Evolutionary conservation across 1,139 yeast species (phyloP), one percentile per base, ranked within the genome.

Genomic region (Scheffersomyces parashehatae): DNA sequence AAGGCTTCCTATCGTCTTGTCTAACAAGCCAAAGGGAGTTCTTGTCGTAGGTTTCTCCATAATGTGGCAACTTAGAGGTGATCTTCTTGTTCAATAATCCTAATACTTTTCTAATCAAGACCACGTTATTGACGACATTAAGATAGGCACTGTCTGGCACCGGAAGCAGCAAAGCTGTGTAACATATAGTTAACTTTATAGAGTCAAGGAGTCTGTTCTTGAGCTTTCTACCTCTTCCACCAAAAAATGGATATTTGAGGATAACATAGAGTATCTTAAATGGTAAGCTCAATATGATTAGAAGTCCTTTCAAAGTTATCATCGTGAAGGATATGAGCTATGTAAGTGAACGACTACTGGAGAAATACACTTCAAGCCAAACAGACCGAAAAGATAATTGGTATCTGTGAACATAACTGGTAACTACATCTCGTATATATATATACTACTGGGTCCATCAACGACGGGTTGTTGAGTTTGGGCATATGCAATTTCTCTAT

Each of bases 11-110:
- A 31, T 59, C 50, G 3, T 59, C 58, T 37, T 60, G 62, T 47
- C 68, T 67, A 4, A 60, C 68, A 10, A 73, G 40, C 78, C 79
- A 74, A 36, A 59, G 53, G 5, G 73, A 66, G 42, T 62, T 57
- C n/a, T 56, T 49, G 41, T 68, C 73, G 46, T 55, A 72, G 29
- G 49, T 50, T 36, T 62, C 59, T 9, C 78, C 78, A 44, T 61
- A 73, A 8, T 62, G 60, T 4, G 68, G 66, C 20, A 56, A 39
- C 6, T 36, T 30, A 3, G 29, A 40, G 15, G 53, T 50, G 28
- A 49, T 44, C 12, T 36, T 29, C 16, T 31, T 24, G 35, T 38
- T 41, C 20, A 35, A 35, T 5, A 38, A 11, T 3, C 49, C 45
- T 10, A 51, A 12, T 8, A 51, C 42, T 26, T 15, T 38, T 10